Conservation (phyloP, 495 filamentous ascomycete species). For the Apiosordaria backusii region DNA sequence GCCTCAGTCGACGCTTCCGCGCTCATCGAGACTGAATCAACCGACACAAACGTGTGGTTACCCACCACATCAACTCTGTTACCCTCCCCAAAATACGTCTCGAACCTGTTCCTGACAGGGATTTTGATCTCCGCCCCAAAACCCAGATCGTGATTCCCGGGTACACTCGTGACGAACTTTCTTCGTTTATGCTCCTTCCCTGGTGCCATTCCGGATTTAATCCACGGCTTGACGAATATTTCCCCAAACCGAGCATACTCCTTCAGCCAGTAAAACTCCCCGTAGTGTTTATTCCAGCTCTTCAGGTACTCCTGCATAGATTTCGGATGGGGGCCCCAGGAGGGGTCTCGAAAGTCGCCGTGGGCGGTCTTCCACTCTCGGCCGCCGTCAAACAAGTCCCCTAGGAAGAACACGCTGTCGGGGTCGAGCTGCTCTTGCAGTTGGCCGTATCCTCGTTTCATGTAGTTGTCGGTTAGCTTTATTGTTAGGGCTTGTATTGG, state of each 20-base stretch:
- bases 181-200: conserved; percentile 45
- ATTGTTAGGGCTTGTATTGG: conserved; percentile 75
- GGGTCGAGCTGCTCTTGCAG: conserved; percentile 69
- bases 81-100: conserved; percentile 81
- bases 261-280: conserved; percentile 72
- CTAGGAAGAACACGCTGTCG: conserved; percentile 83
- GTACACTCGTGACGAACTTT: conserved; percentile 74
- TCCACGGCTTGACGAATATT: conserved; percentile 71
- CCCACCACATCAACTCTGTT: conserved; percentile 86
- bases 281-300: conserved; percentile 68
- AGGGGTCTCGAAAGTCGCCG: conserved; percentile 57
- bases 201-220: conserved; percentile 34
- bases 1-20: conserved; percentile 50
- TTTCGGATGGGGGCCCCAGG: conserved; percentile 50
- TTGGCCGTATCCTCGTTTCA: conserved; percentile 70
- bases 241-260: conserved; percentile 77
- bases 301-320: conserved; percentile 51
- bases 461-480: conserved; percentile 81
- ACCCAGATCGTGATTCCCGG: conserved; percentile 96
- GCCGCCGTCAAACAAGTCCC: conserved; percentile 94
- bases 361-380: conserved; percentile 81
- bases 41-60: conserved; percentile 91
- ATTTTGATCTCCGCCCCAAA: conserved; percentile 81
- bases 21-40: conserved; percentile 84
- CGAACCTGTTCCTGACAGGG: conserved; percentile 74